Conservation (phyloP, 768 basidiomycete genomes). For the Tylopilus sp. region DNA sequence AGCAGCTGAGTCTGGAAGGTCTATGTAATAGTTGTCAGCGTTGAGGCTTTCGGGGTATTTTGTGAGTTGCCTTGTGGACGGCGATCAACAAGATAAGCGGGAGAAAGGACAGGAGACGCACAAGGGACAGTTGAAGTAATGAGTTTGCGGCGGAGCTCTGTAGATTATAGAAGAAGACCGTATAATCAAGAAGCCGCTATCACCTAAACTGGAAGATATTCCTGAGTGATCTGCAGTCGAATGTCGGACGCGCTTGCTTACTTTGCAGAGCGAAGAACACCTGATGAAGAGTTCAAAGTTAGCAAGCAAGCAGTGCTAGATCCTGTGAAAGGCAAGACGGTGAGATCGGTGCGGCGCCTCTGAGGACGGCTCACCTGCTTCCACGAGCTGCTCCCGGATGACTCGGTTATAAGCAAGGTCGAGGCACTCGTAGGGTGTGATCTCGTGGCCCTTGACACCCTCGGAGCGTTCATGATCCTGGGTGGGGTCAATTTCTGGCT, state of each 20-base stretch:
- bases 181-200: conserved; percentile 72
- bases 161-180: conserved; percentile 64
- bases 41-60: conserved; percentile 30
- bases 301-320: conserved; percentile 83
- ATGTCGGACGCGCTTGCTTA: conserved; percentile 32
- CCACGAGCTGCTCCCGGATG: conserved; percentile 59
- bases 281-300: conserved; percentile 71
- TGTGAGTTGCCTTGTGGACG: conserved; percentile 28
- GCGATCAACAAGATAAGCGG: background rate
- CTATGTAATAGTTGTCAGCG: conserved; percentile 23
- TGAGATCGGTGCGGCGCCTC: background rate
- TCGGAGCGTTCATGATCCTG: conserved; percentile 67
- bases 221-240: conserved; percentile 2
- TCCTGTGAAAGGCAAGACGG: conserved; percentile 39
- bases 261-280: conserved; percentile 76
- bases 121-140: conserved; percentile 35
- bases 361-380: conserved; percentile 40
- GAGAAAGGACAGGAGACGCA: conserved; percentile 9
- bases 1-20: conserved; percentile 43
- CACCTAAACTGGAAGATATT: conserved; percentile 55
- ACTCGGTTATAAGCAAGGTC: conserved; percentile 71
- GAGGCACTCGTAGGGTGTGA: conserved; percentile 68
- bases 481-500: conserved; percentile 77
- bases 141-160: conserved; percentile 32
- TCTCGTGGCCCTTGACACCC: conserved; percentile 63